phyloP scores from a whole-genome alignment of 75 land plant species.

The Gnetum montanum region DNA sequence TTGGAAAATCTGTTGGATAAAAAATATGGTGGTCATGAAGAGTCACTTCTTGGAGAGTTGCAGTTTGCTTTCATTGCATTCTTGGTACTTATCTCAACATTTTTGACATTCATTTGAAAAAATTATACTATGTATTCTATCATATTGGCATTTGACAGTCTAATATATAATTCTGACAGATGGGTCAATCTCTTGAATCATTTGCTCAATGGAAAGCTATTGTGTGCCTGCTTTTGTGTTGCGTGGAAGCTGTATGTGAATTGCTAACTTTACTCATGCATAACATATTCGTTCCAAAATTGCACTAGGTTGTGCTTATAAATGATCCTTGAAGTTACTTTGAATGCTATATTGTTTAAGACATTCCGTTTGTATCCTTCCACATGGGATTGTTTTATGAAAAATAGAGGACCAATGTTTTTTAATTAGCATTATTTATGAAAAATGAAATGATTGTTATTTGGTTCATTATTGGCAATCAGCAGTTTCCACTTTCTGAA shows the following conservation, averaged over 20 bases:
- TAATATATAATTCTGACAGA: conserved; percentile 34
- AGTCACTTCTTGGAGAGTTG: conserved; percentile 75
- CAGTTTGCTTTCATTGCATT: conserved; percentile 90
- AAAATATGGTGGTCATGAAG: conserved; percentile 65
- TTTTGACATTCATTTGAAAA: neutral
- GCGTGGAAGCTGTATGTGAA: conserved; percentile 79
- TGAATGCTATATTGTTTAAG: no score
- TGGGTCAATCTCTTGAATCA: conserved; percentile 96
- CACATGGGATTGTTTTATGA: no score
- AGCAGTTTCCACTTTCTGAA: no score
- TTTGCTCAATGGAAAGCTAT: conserved; percentile 94
- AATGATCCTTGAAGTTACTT: no score
- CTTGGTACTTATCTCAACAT: conserved; percentile 39
- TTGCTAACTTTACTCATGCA: no score
- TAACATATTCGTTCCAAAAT: no score
- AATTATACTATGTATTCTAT: neutral
- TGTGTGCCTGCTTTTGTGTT: conserved; percentile 69
- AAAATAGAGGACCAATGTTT: no score
- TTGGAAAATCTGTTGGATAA: conserved; percentile 50
- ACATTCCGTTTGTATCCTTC: no score
- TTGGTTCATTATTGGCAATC: no score
- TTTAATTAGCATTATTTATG: no score
- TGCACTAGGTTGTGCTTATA: no score
- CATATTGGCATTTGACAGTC: neutral
- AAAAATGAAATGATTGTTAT: no score